Conservation (phyloP, 2,329 filamentous ascomycete genomes). For the Colletotrichum sp. region DNA sequence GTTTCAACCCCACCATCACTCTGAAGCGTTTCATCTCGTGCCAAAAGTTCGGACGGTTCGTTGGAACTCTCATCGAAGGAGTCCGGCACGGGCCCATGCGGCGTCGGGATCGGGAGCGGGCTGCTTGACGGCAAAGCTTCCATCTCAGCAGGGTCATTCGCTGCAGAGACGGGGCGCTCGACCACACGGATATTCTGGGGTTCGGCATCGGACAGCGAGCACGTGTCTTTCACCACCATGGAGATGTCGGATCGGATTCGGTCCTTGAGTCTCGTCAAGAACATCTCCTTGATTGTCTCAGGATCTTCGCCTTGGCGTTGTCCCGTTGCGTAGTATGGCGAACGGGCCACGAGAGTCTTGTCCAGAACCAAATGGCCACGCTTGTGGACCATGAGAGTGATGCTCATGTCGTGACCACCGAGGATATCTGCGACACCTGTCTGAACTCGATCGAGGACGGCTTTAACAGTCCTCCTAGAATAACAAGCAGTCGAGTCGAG, state of each 20-base stretch:
- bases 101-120: slow-evolving; percentile 5
- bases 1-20: slow-evolving; percentile 6
- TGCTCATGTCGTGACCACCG: slow-evolving; percentile 48
- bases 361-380: slow-evolving; percentile 59
- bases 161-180: slow-evolving; percentile 14
- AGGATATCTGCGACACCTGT: slow-evolving; percentile 55
- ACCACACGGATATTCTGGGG: slow-evolving; percentile 23
- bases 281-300: slow-evolving; percentile 39
- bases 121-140: slow-evolving; percentile 9
- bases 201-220: slow-evolving; percentile 41
- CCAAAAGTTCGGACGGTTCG: slow-evolving; percentile 16
- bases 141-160: slow-evolving; percentile 18
- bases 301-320: slow-evolving; percentile 29
- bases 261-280: slow-evolving; percentile 46
- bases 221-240: slow-evolving; percentile 56
- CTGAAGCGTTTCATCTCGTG: slow-evolving; percentile 19
- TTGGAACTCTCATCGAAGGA: slow-evolving; percentile 10
- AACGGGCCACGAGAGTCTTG: slow-evolving; percentile 47
- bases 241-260: slow-evolving; percentile 54
- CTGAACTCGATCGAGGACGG: slow-evolving; percentile 56
- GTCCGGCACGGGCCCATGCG: not conserved
- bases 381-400: slow-evolving; percentile 55
- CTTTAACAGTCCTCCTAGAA: slow-evolving; percentile 49
- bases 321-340: slow-evolving; percentile 18
- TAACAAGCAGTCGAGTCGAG: slow-evolving; percentile 46